These are phyloP conservation scores for Neospora caninum DNA, from an alignment of 169 alveolate species.

Conservation along the genomic window DNA sequence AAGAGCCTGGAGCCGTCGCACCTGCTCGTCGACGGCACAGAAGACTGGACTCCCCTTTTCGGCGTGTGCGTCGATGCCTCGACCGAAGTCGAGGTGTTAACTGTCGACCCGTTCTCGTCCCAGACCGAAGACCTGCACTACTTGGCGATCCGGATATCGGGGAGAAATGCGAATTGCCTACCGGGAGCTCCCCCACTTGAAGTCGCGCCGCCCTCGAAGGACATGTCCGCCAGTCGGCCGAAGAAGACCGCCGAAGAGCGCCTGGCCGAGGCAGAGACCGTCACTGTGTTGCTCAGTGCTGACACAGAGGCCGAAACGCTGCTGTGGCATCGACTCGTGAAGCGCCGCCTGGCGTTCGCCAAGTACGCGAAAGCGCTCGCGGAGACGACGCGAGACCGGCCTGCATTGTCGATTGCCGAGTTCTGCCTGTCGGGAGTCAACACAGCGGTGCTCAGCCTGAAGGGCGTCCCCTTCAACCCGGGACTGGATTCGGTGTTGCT, in stretches of 20 bases:
- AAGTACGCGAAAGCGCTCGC: neutral
- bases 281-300: neutral
- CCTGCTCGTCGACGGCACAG: neutral
- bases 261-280: neutral
- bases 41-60: neutral
- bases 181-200: neutral
- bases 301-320: neutral
- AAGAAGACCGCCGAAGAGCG: neutral
- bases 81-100: neutral
- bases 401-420: slow-evolving; percentile 30
- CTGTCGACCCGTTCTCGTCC: neutral
- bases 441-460: slow-evolving; percentile 1
- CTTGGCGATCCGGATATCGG: neutral
- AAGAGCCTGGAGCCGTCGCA: neutral
- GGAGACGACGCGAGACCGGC: neutral
- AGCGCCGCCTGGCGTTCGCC: slow-evolving; percentile 31
- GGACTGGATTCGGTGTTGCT: neutral
- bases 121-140: neutral
- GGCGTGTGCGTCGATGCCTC: neutral
- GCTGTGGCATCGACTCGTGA: slow-evolving; percentile 2
- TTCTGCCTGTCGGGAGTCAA: slow-evolving; percentile 15
- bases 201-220: neutral
- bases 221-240: neutral
- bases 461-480: slow-evolving; percentile 4
- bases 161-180: neutral